Conservation (phyloP, 495 filamentous ascomycete species). For the Collariella sp. region DNA sequence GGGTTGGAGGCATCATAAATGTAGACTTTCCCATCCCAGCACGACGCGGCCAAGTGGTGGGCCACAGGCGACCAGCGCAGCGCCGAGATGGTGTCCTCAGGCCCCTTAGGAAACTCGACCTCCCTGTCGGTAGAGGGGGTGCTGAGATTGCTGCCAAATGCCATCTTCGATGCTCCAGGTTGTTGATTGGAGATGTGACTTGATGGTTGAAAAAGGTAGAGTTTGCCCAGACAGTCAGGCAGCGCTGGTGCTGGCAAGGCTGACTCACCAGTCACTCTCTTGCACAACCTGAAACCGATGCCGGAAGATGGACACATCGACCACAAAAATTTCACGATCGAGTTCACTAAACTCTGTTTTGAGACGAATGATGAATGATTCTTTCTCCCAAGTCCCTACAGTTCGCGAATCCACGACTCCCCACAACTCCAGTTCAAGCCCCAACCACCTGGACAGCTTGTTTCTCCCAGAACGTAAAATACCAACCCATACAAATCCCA, state of each 20-base stretch:
- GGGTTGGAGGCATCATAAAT: constrained; percentile 77
- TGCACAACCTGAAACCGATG: too few relatives aligned
- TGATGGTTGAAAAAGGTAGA: not conserved
- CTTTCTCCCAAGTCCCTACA: too few relatives aligned
- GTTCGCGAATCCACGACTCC: too few relatives aligned
- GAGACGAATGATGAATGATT: too few relatives aligned
- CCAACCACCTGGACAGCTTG: too few relatives aligned
- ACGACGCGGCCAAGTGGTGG: constrained; percentile 75
- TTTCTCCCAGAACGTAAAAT: not conserved
- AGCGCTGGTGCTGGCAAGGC: not conserved
- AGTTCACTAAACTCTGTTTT: too few relatives aligned
- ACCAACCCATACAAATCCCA: not conserved
- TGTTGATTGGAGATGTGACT: not conserved
- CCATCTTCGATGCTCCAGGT: constrained; percentile 10
- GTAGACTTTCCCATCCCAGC: constrained; percentile 90
- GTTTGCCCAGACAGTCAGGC: not conserved
- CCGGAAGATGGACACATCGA: constrained; percentile 39
- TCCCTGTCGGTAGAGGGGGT: constrained; percentile 58
- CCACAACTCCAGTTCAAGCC: too few relatives aligned
- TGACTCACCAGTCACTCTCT: constrained; percentile 45
- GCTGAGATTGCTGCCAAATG: not conserved
- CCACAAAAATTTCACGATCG: too few relatives aligned
- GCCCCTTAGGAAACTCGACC: constrained; percentile 57
- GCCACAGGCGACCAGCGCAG: constrained; percentile 68
- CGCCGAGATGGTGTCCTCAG: constrained; percentile 80